These are phyloP conservation scores for Pholiota conissans DNA, from an alignment of 768 basidiomycete genomes.

Conservation along the genomic window DNA sequence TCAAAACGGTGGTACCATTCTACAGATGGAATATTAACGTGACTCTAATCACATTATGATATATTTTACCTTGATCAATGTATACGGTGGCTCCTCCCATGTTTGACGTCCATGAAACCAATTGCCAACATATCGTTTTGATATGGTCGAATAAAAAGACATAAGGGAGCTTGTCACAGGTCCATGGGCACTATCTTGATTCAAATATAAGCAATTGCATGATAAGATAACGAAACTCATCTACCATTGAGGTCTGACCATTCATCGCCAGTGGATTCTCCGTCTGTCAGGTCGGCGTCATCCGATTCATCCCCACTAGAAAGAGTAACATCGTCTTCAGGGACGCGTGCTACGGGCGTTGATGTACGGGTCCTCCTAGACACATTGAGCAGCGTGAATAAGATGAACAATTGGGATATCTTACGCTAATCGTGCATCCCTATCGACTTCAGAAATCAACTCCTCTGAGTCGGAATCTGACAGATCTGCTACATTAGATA, in stretches of 20 bases:
- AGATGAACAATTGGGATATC: conserved; percentile 20
- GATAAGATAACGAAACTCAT: conserved; percentile 5
- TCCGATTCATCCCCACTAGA: conserved; percentile 82
- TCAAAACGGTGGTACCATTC: conserved; percentile 23
- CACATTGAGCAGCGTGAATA: background rate
- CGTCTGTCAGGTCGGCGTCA: conserved; percentile 65
- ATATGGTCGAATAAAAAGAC: conserved; percentile 47
- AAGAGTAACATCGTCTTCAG: conserved; percentile 48
- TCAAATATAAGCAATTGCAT: background rate
- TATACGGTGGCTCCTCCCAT: conserved; percentile 52
- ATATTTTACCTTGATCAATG: conserved; percentile 37
- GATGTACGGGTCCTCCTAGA: conserved; percentile 53
- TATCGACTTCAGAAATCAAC: conserved; percentile 60
- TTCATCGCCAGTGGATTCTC: conserved; percentile 44
- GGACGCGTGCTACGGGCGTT: conserved; percentile 34
- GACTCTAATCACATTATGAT: background rate
- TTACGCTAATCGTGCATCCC: conserved; percentile 74
- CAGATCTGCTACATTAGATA: conserved; percentile 27
- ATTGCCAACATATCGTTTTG: conserved; percentile 45
- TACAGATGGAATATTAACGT: conserved; percentile 4
- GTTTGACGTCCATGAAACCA: conserved; percentile 32
- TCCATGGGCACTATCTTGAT: conserved; percentile 17
- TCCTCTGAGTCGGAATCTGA: conserved; percentile 73
- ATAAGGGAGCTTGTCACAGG: conserved; percentile 29
- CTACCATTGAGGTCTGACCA: conserved; percentile 48